Evolutionary conservation across 1,139 yeast species (phyloP), one percentile per base, ranked within the genome.

Genomic region (Scheffersomyces illinoinensis): DNA sequence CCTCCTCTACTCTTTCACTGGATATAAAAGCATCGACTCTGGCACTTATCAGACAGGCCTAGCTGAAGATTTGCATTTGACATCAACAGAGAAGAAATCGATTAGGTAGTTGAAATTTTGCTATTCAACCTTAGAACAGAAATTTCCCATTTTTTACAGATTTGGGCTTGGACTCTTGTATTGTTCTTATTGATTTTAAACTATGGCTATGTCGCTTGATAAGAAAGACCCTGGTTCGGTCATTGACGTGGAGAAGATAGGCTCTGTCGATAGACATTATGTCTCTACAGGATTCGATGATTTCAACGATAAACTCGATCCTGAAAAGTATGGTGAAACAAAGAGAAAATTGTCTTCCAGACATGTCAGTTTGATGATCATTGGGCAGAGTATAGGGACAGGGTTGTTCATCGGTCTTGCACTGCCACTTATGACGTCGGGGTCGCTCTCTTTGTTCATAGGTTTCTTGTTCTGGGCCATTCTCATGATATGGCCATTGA

Each of bases 351-450:
- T 83, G 52, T 72, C 74, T 51, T 69, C 79, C 14, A 73, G 86
- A 53, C 86, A 83, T 67, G 78, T 83, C 21, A 73, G 79, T 52
- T 74, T 83, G 64, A 79, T 83, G 75, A 79, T 83, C 54, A 78
- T 83, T 54, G 86, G 86, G n/a, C 85, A 83, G 58, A 72, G 81
- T 58, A 80, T 83, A 54, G 85, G 86, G 43, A 77, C 84, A 2
- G 86, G 86, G 56, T 70, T 82, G 53, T 81, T 78, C 64, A 69
- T 78, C 48, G 81, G 82, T 20, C 65, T 77, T 54, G 68, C 75
- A 19, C 58, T 71, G 3, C 81, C 81, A 1, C 70, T 78, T 57
- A 71, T 70, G 57, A 69, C 71, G 3, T 70, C 76, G 7, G 83
- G 83, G 10, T 72, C 79, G n/a, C 67, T 77, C 21, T 71, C 81